A percentile compares a stretch with the other conserved stretches of the same genome.
Evolutionary conservation across 495 filamentous ascomycete genomes (phyloP).

Genomic region (Talaromyces wortmannii): DNA sequence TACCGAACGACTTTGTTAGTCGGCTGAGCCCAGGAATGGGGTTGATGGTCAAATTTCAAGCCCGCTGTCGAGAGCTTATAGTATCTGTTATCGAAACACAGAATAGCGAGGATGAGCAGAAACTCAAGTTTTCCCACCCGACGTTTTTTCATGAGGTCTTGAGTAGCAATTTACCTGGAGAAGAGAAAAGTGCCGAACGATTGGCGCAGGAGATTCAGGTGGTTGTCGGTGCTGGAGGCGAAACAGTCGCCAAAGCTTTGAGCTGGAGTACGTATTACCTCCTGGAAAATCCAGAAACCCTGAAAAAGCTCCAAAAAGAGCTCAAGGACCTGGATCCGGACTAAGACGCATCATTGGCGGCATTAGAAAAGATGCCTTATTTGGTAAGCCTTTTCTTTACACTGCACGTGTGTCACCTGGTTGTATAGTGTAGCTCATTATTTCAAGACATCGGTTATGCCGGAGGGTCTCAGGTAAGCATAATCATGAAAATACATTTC

Average conservation of each 20-base stretch:
- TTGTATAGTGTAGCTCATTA: background rate
- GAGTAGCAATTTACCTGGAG: constrained; percentile 26
- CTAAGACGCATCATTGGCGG: constrained; percentile 4
- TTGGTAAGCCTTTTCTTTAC: constrained; percentile 15
- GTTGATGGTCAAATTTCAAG: constrained; percentile 13
- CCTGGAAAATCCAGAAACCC: constrained; percentile 12
- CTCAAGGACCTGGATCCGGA: constrained; percentile 12
- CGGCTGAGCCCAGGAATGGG: constrained; percentile 18
- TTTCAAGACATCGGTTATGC: background rate
- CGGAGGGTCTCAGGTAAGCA: no score
- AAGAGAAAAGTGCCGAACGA: constrained; percentile 23
- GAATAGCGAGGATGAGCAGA: constrained; percentile 8
- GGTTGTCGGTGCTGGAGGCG: constrained; percentile 27
- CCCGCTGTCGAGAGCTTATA: constrained; percentile 7
- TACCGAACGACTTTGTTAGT: constrained; percentile 7
- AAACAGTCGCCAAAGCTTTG: constrained; percentile 25
- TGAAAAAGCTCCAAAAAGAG: constrained; percentile 15
- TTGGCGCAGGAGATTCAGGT: constrained; percentile 35
- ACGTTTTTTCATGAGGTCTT: constrained; percentile 39
- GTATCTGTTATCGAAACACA: constrained; percentile 2
- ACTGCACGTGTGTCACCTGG: no score
- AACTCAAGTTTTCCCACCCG: constrained; percentile 5
- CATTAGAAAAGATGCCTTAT: constrained; percentile 40
- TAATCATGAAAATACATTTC: constrained; percentile 22
- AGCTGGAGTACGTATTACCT: constrained; percentile 22